Conservation (phyloP, 345 rosid species). For the Lagerstroemia speciosa region DNA sequence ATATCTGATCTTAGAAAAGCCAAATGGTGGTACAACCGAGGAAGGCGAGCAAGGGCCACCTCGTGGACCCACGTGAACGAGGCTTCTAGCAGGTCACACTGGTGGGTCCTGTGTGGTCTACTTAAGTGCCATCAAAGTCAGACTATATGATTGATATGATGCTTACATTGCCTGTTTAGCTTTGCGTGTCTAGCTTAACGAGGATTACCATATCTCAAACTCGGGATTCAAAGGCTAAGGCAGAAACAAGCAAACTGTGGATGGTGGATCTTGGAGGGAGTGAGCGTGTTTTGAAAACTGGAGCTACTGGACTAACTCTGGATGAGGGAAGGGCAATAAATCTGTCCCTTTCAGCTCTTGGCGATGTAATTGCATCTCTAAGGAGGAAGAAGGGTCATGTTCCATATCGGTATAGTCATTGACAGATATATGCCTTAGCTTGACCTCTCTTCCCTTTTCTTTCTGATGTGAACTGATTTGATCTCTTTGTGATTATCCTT, state of each 20-base stretch:
- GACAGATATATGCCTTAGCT: slow-evolving; percentile 4
- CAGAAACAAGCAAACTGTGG: slow-evolving; percentile 83
- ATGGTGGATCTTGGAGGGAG: slow-evolving; percentile 99
- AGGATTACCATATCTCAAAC: slow-evolving; percentile 61
- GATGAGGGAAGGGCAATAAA: slow-evolving; percentile 89
- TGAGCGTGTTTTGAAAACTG: slow-evolving; percentile 72
- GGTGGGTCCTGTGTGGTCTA: slow-evolving; percentile 43
- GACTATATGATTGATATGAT: slow-evolving; percentile 21
- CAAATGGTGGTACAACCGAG: slow-evolving; percentile 72
- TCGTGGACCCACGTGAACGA: slow-evolving; percentile 86
- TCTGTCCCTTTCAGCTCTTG: slow-evolving; percentile 90
- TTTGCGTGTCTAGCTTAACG: slow-evolving; percentile 65
- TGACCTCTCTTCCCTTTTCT: not conserved
- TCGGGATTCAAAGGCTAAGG: slow-evolving; percentile 40
- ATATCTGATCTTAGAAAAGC: slow-evolving; percentile 54
- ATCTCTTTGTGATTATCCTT: slow-evolving; percentile 10
- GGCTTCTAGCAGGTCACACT: slow-evolving; percentile 86
- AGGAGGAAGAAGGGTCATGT: slow-evolving; percentile 81
- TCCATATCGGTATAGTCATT: slow-evolving; percentile 72
- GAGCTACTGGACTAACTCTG: slow-evolving; percentile 71
- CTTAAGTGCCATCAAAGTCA: slow-evolving; percentile 6
- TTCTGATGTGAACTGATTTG: slow-evolving; percentile 5
- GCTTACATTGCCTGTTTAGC: slow-evolving; percentile 48
- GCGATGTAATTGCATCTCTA: slow-evolving; percentile 87
- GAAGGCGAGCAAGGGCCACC: slow-evolving; percentile 64